Percentiles rank a stretch among this genome's conserved stretches.
phyloP scores from a whole-genome alignment of 2,329 filamentous ascomycete genomes.

The Ophiostoma quercus region DNA sequence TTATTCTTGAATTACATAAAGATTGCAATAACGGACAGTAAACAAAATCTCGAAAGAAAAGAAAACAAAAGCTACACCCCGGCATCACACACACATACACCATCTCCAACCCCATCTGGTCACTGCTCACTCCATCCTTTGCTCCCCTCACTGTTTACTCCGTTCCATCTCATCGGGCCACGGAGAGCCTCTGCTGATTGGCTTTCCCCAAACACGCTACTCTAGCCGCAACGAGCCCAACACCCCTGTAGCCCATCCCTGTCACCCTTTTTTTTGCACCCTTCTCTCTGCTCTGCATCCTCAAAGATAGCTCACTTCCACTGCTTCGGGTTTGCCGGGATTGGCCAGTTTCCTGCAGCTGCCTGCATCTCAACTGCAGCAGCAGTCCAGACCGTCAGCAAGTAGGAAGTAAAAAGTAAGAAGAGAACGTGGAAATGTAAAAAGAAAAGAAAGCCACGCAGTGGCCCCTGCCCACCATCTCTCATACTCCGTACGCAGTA shows the following conservation, averaged over 20 bases:
- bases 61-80: not conserved
- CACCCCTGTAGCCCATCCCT: constrained; percentile 1
- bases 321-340: constrained; percentile 24
- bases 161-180: not conserved
- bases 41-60: not conserved
- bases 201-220: not conserved
- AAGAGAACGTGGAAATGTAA: not conserved
- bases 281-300: too few species aligned
- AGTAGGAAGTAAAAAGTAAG: not conserved
- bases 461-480: not conserved
- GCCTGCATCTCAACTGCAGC: not conserved
- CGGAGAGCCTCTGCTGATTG: not conserved
- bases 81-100: too few species aligned
- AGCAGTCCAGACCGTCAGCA: not conserved
- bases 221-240: not conserved
- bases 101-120: not conserved
- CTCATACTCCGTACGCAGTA: not conserved
- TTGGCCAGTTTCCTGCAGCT: constrained; percentile 17
- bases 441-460: not conserved
- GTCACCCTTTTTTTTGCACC: too few species aligned
- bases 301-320: not conserved
- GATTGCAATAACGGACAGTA: not conserved
- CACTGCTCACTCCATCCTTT: not conserved
- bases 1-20: too few species aligned
- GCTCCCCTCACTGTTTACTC: too few species aligned